Percentiles rank a stretch among this genome's conserved stretches.
phyloP scores from a whole-genome alignment of 2,329 filamentous ascomycete genomes.

The Aspergillus felis region DNA sequence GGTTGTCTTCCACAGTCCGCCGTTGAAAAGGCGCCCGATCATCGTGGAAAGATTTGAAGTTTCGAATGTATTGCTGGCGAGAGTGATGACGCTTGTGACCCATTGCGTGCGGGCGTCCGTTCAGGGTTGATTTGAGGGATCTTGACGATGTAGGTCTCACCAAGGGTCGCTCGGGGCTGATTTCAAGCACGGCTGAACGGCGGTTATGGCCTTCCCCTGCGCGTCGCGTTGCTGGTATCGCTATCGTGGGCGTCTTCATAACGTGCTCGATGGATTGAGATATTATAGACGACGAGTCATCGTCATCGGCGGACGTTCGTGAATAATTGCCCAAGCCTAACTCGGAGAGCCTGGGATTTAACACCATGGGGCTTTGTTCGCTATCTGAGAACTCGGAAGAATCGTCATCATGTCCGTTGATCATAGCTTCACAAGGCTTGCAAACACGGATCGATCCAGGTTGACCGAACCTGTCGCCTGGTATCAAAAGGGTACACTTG shows the following conservation, averaged over 20 bases:
- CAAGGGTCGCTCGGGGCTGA: constrained; percentile 72
- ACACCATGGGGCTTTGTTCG: constrained; percentile 59
- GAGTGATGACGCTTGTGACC: constrained; percentile 83
- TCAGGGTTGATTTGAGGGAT: constrained; percentile 72
- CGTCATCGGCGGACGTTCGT: constrained; percentile 44
- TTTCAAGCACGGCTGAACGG: constrained; percentile 85
- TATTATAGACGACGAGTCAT: constrained; percentile 44
- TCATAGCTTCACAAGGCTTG: constrained; percentile 86
- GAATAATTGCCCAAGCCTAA: constrained; percentile 49
- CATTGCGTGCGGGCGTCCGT: constrained; percentile 69
- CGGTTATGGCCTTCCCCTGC: constrained; percentile 73
- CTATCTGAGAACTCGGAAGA: constrained; percentile 89
- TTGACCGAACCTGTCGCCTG: constrained; percentile 83
- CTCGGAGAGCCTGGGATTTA: constrained; percentile 56
- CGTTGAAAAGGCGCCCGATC: constrained; percentile 86
- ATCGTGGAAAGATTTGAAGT: constrained; percentile 67
- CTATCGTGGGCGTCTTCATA: constrained; percentile 56
- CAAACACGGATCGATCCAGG: constrained; percentile 81
- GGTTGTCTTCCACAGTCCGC: constrained; percentile 63
- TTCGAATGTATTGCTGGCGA: constrained; percentile 75
- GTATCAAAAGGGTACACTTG: constrained; percentile 89
- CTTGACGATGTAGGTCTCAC: constrained; percentile 91
- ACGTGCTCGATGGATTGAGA: constrained; percentile 46
- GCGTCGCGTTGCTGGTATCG: constrained; percentile 61
- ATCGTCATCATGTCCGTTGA: constrained; percentile 83